phyloP scores from a whole-genome alignment of 768 basidiomycete species.

The Pisolithus orientalis region DNA sequence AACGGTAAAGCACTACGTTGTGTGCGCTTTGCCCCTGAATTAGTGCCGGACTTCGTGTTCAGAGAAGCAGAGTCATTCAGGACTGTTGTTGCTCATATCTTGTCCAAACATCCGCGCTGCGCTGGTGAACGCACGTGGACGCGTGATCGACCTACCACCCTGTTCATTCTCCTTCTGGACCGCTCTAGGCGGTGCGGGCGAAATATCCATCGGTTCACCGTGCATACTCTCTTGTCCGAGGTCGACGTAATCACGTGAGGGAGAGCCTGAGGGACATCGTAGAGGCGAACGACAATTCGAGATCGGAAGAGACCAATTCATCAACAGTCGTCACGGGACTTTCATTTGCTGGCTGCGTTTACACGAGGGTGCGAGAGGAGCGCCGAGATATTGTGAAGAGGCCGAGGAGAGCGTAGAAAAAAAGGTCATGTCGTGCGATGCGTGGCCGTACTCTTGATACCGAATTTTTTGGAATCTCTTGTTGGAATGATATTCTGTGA shows the following conservation, averaged over 20 bases:
- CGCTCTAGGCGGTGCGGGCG: conserved; percentile 47
- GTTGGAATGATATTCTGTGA: conserved; percentile 35
- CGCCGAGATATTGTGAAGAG: conserved; percentile 39
- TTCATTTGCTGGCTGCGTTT: conserved; percentile 42
- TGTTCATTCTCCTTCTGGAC: conserved; percentile 24
- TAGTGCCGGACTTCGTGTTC: conserved; percentile 20
- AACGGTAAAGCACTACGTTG: conserved; percentile 60
- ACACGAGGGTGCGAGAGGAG: conserved; percentile 36
- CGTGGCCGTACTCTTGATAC: conserved; percentile 21
- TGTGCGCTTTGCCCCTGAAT: conserved; percentile 43
- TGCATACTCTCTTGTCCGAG: conserved; percentile 44
- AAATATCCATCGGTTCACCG: conserved; percentile 76
- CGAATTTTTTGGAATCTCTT: conserved; percentile 42
- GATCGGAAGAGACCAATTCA: conserved; percentile 66
- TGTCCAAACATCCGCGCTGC: conserved; percentile 65
- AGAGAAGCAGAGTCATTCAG: conserved; percentile 27
- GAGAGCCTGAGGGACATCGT: conserved; percentile 77
- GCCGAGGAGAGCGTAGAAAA: conserved; percentile 36
- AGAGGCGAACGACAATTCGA: conserved; percentile 79
- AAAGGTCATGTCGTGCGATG: conserved; percentile 47
- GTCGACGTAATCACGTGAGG: conserved; percentile 42
- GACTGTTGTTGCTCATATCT: conserved; percentile 58
- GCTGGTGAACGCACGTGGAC: conserved; percentile 64
- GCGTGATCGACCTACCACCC: conserved; percentile 27
- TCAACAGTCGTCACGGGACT: conserved; percentile 50